Conservation (phyloP, 1,139 yeast genomes). For the Geotrichum candidum region DNA sequence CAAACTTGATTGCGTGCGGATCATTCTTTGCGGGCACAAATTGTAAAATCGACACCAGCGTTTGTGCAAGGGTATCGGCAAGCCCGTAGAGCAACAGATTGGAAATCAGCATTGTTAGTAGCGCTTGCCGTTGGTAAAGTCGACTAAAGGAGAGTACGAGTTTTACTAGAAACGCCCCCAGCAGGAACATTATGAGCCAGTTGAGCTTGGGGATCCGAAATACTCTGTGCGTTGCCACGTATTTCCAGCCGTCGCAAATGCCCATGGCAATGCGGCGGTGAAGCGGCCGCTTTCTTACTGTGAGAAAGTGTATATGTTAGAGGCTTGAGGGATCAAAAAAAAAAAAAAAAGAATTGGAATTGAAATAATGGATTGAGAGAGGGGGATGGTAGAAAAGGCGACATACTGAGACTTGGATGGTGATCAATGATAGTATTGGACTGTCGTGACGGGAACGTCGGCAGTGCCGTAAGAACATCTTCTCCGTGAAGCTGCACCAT, state of each 20-base stretch:
- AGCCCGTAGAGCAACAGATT: constrained; percentile 78
- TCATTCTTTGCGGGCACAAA: constrained; percentile 26
- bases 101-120: constrained; percentile 75
- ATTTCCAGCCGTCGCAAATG: not conserved
- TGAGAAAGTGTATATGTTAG: not conserved
- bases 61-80: constrained; percentile 86
- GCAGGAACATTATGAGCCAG: constrained; percentile 32
- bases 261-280: not conserved
- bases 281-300: constrained; percentile 5
- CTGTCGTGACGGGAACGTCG: not conserved
- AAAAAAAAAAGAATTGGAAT: not conserved
- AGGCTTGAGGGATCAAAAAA: not conserved
- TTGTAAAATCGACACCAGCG: constrained; percentile 39
- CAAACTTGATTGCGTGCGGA: constrained; percentile 23
- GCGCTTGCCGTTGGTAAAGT: constrained; percentile 60
- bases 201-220: constrained; percentile 34
- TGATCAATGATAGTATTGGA: constrained; percentile 5
- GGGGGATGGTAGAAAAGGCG: not conserved
- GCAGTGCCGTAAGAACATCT: constrained; percentile 5
- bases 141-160: constrained; percentile 35
- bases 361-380: not conserved
- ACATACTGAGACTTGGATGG: not conserved
- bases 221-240: constrained; percentile 22
- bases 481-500: constrained; percentile 7
- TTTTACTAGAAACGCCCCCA: constrained; percentile 31